phyloP scores from a whole-genome alignment of 495 filamentous ascomycete genomes.

The Penicillium pulvis region DNA sequence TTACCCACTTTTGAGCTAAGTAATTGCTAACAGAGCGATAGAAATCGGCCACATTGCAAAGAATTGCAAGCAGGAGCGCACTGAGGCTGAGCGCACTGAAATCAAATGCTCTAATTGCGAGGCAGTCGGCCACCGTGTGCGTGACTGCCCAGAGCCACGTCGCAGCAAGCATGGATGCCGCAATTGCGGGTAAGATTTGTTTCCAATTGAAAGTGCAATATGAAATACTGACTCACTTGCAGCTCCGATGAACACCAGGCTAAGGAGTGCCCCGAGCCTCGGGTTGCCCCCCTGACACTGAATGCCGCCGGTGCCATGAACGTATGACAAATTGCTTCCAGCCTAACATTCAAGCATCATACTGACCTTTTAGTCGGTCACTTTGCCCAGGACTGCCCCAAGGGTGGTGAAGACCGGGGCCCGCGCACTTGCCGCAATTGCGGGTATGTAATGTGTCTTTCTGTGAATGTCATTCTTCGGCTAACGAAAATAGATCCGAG shows the following conservation, averaged over 20 bases:
- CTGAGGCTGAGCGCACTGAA: slow-evolving; percentile 44
- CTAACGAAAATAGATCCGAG: slow-evolving; percentile 41
- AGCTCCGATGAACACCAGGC: slow-evolving; percentile 60
- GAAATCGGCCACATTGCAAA: slow-evolving; percentile 75
- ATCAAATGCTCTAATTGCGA: slow-evolving; percentile 79
- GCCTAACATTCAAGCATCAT: neutral
- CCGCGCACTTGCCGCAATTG: slow-evolving; percentile 65
- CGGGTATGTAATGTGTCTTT: slow-evolving; percentile 39
- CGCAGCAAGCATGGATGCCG: slow-evolving; percentile 69
- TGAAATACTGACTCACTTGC: slow-evolving; percentile 18
- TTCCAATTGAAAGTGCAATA: neutral
- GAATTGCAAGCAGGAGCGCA: slow-evolving; percentile 64
- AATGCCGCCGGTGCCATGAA: slow-evolving; percentile 78
- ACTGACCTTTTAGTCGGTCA: slow-evolving; percentile 64
- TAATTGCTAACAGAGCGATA: slow-evolving; percentile 20
- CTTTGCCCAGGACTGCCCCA: slow-evolving; percentile 80
- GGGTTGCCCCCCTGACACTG: slow-evolving; percentile 66
- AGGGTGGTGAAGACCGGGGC: slow-evolving; percentile 27
- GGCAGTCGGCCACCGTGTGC: slow-evolving; percentile 69
- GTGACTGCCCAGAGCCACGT: slow-evolving; percentile 64
- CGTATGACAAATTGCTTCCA: slow-evolving; percentile 42
- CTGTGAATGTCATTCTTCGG: neutral
- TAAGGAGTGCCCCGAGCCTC: slow-evolving; percentile 69
- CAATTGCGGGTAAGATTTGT: slow-evolving; percentile 69
- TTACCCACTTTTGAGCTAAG: neutral